Base-by-base conservation (phyloP, 768 basidiomycete species). In the Auriscalpium orientale region DNA sequence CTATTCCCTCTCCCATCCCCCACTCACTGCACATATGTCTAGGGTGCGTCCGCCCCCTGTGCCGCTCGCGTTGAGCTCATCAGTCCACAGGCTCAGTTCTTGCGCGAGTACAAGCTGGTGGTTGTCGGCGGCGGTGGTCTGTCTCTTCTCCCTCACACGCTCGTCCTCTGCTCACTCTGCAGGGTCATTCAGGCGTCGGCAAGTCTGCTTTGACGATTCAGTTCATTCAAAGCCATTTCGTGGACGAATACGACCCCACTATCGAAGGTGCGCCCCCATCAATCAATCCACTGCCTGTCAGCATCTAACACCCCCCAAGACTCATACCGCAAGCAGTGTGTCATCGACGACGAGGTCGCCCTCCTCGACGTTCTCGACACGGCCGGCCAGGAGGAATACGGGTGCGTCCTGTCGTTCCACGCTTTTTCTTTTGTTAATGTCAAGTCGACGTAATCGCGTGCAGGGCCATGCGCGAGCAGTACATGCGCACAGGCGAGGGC, bases 311-410 rank as follows among this genome's bases (percentile, higher is more conserved):
- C 46, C 54, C 43, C 33, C 20, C 13, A 62, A 93, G 94, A 98
- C 68, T 97, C 94, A 46, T 98, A 98, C 75, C 80, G 95, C 62
- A 98, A 97, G 70, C 94, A 97, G 68, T 95, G 92, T 60, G 87
- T 95, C 36, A 93, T 98, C 62, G 95, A 98, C 72, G 95, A 95
- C n/a, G 92, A 98, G 71, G 91, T 97, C n/a, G 94, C 94, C 18
- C 79, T 97, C 50, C 83, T 97, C 56, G 95, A 98, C 68, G 95
- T 98, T 53, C 82, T 98, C 59, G 95, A 97, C 74, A 98, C 95
- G 15, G 95, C 95, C 53, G 95, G 95, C 37, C 95, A 98, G 71
- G 95, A 98, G 71, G 95, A 98, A 78, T 98, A 98, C 66, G 91
- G 91, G 92, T 93, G 56, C 54, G 87, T 79, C n/a, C 50, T 43